Conservation (phyloP, 1,139 yeast genomes). For the Blastobotrys ciferrii region DNA sequence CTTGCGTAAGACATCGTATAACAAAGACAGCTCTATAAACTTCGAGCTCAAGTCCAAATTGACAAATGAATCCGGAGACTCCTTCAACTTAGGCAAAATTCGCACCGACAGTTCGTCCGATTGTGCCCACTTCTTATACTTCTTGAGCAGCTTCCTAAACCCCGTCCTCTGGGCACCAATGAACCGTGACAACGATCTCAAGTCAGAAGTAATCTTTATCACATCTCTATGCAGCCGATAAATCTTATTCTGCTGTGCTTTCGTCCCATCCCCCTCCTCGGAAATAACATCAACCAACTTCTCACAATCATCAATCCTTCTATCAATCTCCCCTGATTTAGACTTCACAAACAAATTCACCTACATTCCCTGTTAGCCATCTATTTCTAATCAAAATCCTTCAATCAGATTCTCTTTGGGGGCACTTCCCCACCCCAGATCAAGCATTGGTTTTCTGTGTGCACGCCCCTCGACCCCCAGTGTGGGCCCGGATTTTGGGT, state of each 20-base stretch:
- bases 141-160: constrained; percentile 74
- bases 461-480: too few relatives aligned
- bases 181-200: constrained; percentile 71
- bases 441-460: too few relatives aligned
- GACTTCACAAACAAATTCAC: constrained; percentile 55
- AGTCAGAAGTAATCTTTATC: constrained; percentile 52
- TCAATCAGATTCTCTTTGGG: too few relatives aligned
- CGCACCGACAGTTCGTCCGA: constrained; percentile 34
- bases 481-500: too few relatives aligned
- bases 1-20: constrained; percentile 51
- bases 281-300: constrained; percentile 38
- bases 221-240: constrained; percentile 36
- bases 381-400: too few relatives aligned
- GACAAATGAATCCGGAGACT: constrained; percentile 53
- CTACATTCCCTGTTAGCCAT: constrained; percentile 7
- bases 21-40: constrained; percentile 59
- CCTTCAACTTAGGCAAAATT: constrained; percentile 36
- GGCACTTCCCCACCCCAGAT: too few relatives aligned
- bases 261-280: constrained; percentile 20
- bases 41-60: constrained; percentile 63
- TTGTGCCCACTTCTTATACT: constrained; percentile 63
- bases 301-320: constrained; percentile 43
- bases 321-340: constrained; percentile 60
- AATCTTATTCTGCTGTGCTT: constrained; percentile 26
- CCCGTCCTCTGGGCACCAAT: constrained; percentile 81